Evolutionary conservation across 148 eudicot species (phyloP).

Genomic region (Rhododendron williamsianum): DNA sequence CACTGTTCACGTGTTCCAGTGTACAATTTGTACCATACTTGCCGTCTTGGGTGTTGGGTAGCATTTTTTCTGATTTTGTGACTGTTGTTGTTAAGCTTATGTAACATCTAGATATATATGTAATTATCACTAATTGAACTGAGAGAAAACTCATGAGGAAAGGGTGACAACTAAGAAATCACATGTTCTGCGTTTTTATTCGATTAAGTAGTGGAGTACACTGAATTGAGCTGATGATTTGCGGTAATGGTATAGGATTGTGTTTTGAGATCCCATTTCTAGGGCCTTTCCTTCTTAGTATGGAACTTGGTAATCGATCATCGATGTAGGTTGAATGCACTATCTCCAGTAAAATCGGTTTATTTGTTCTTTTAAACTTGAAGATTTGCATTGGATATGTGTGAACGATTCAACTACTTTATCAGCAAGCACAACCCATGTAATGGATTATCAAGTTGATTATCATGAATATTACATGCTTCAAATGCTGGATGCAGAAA

Average conservation of each 20-base stretch:
- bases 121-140: background rate
- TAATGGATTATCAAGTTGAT: background rate
- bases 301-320: background rate
- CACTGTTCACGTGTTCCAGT: background rate
- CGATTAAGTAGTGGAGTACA: background rate
- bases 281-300: background rate
- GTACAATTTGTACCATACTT: background rate
- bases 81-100: background rate
- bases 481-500: background rate
- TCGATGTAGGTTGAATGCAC: background rate
- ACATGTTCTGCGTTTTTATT: background rate
- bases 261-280: background rate
- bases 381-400: background rate
- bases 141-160: background rate
- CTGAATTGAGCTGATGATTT: background rate
- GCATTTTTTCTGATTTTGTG: background rate
- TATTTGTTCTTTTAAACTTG: background rate
- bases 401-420: background rate
- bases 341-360: background rate
- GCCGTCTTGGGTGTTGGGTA: background rate
- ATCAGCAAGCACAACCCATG: background rate
- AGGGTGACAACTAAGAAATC: background rate
- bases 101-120: background rate
- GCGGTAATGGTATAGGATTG: background rate
- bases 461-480: background rate